Evolutionary conservation across 139 green algal genomes (phyloP), one percentile per base, ranked within the genome.

Genomic region (Chlorella ohadii): DNA sequence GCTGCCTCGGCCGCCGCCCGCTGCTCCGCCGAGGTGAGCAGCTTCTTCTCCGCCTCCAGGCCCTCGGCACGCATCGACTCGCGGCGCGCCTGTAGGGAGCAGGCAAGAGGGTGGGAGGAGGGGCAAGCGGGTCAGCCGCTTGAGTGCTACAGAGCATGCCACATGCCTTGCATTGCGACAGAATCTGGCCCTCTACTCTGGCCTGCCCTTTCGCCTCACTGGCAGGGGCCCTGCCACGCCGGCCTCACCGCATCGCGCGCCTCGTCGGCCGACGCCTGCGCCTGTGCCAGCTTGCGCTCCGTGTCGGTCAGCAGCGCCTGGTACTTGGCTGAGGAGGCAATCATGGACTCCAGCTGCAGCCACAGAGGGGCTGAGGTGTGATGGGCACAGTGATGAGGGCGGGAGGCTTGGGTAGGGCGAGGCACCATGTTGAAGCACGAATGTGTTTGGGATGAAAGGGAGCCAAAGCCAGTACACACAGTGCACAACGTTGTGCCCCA

Each of bases 1-100:
- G 85, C 44, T 2, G 79, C 59, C 79, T 92, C 86, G 11, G 6
- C 41, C 2, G 83, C 39, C 1, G 83, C 64, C 0, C 89, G 84
- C 72, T 65, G 55, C 87, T 93, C 86, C 3, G 87, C 85, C 23
- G 77, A 64, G 16, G 39, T 70, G 41, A 93, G 64, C 61, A 92
- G 71, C 20, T 56, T 47, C 84, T 88, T 89, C 81, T 93, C 90
- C 28, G 84, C 84, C n/a, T 84, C 81, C 81, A 93, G 75, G 4
- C 59, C 73, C 34, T 87, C 55, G 36, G 51, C 80, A 25, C 80
- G 79, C 67, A 79, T 87, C 16, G 25, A 36, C 74, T 89, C 64
- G 20, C 68, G 81, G 5, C 86, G 77, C 33, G 70, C 79, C 81
- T 86, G 72, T 4, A 11, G 38, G 51, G 51, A 12, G 47, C 72